These are phyloP conservation scores for Mortierella sp. DNA, from an alignment of 371 early-diverging fungal genomes.

Conservation along the genomic window DNA sequence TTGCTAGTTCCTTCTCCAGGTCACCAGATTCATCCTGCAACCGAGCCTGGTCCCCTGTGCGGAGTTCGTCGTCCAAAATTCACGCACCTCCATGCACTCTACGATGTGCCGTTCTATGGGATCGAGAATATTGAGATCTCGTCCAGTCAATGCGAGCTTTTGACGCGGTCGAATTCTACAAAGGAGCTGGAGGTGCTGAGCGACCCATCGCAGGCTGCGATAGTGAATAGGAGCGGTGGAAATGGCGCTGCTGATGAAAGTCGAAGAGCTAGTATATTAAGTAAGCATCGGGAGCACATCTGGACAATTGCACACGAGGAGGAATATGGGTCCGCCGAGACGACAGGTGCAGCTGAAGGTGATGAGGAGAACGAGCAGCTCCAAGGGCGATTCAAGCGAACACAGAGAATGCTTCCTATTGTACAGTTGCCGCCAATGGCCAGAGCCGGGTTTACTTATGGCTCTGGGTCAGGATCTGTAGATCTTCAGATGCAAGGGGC, in stretches of 20 bases:
- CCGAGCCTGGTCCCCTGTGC: constrained; percentile 12
- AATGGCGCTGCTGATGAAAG: neutral
- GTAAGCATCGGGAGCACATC: constrained; percentile 16
- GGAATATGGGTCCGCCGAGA: constrained; percentile 9
- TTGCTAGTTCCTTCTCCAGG: constrained; percentile 1
- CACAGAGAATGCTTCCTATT: neutral
- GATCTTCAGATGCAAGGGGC: neutral
- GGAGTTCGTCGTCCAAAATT: constrained; percentile 2
- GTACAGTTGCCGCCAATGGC: neutral
- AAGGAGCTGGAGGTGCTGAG: neutral
- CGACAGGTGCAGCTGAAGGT: neutral
- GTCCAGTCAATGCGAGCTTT: neutral
- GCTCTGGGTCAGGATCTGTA: neutral
- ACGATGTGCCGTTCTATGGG: constrained; percentile 26
- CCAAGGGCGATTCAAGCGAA: constrained; percentile 11
- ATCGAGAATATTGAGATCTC: constrained; percentile 28
- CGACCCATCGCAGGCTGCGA: neutral
- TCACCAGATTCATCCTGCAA: constrained; percentile 7
- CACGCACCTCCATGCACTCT: neutral
- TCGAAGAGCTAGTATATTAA: neutral
- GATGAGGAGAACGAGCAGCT: neutral
- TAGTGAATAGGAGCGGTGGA: neutral
- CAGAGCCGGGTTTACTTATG: neutral
- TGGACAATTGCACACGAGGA: constrained; percentile 22
- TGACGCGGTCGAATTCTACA: neutral